These are phyloP conservation scores for Aureobasidium vineae DNA, from an alignment of 2,329 filamentous ascomycete species.

Conservation along the genomic window DNA sequence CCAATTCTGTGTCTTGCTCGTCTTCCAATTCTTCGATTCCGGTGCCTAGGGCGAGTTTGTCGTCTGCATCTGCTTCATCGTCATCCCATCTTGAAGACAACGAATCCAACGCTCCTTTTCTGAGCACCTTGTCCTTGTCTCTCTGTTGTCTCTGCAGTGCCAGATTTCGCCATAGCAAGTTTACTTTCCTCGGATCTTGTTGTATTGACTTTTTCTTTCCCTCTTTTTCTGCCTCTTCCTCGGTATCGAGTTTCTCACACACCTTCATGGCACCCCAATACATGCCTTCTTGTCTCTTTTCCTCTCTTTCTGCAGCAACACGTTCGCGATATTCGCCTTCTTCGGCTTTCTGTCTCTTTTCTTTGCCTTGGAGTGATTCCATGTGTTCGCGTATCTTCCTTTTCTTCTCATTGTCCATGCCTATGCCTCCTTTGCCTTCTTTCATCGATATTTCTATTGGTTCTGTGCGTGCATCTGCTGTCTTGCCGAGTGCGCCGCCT, in stretches of 20 bases:
- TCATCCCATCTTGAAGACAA: constrained; percentile 64
- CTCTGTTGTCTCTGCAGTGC: constrained; percentile 67
- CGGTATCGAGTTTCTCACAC: constrained; percentile 70
- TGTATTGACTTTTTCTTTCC: neutral
- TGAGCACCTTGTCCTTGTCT: constrained; percentile 65
- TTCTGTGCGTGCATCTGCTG: constrained; percentile 55
- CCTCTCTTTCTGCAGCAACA: constrained; percentile 67
- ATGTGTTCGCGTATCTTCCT: constrained; percentile 61
- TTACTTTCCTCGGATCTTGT: constrained; percentile 48
- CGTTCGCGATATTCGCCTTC: constrained; percentile 72
- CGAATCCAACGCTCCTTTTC: constrained; percentile 65
- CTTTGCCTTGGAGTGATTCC: constrained; percentile 47
- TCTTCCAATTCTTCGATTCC: constrained; percentile 63
- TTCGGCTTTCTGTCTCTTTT: constrained; percentile 63
- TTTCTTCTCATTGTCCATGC: constrained; percentile 79
- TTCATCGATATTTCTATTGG: constrained; percentile 76
- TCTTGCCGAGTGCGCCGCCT: constrained; percentile 67
- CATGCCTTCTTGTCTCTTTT: constrained; percentile 65
- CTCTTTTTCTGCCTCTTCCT: constrained; percentile 39
- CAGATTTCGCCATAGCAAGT: constrained; percentile 77
- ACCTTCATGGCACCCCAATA: constrained; percentile 78
- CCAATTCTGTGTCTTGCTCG: constrained; percentile 72
- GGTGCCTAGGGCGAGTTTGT: constrained; percentile 66
- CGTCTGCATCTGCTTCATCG: constrained; percentile 68
- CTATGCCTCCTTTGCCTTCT: constrained; percentile 78